Evolutionary conservation across 2,329 filamentous ascomycete genomes (phyloP).

Genomic region (Trichoderma guizhouense): DNA sequence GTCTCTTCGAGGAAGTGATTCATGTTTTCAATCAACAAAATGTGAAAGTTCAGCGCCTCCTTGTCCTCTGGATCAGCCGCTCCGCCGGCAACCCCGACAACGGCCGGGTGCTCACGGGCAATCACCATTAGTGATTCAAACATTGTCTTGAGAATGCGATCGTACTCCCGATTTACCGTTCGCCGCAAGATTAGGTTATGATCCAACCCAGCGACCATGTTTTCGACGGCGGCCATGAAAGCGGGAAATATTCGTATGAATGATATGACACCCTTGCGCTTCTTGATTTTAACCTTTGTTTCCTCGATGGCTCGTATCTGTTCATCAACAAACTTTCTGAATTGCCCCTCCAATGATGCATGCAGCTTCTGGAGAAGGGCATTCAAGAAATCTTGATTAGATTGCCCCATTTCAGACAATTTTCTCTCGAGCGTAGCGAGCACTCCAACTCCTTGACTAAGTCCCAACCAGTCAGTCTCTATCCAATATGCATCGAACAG

Average conservation of each 20-base stretch:
- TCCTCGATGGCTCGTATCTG: slow-evolving; percentile 96
- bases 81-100: slow-evolving; percentile 40
- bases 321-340: slow-evolving; percentile 87
- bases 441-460: slow-evolving; percentile 83
- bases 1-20: slow-evolving; percentile 95
- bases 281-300: slow-evolving; percentile 98
- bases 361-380: slow-evolving; percentile 77
- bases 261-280: slow-evolving; percentile 91
- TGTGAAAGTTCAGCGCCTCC: slow-evolving; percentile 94
- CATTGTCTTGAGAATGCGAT: slow-evolving; percentile 88
- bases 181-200: slow-evolving; percentile 62
- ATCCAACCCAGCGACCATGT: slow-evolving; percentile 65
- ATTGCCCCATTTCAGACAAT: slow-evolving; percentile 74
- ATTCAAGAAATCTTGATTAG: slow-evolving; percentile 88
- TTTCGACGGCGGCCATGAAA: slow-evolving; percentile 80
- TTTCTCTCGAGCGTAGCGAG: slow-evolving; percentile 78
- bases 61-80: slow-evolving; percentile 75
- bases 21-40: slow-evolving; percentile 97
- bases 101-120: slow-evolving; percentile 64
- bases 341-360: slow-evolving; percentile 67
- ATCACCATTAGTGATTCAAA: slow-evolving; percentile 97
- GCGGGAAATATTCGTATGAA: slow-evolving; percentile 92
- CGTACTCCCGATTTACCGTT: slow-evolving; percentile 82
- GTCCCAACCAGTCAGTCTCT: slow-evolving; percentile 18
- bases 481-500: background rate